Evolutionary conservation across 1,139 yeast species (phyloP), one percentile per base, ranked within the genome.

Genomic region (Diutina mesorugosa): DNA sequence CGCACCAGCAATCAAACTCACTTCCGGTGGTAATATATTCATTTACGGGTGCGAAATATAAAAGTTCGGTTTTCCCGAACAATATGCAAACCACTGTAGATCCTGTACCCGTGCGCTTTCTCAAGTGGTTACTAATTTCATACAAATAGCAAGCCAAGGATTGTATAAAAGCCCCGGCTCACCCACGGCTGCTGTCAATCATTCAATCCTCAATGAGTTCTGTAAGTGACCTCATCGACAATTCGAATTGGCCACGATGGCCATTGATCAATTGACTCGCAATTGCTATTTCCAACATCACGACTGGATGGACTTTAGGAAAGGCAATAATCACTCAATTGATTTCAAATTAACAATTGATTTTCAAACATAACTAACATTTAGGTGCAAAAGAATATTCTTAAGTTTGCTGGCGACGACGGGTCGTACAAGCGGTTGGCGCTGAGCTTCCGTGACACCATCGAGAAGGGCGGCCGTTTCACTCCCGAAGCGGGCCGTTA

Each of bases 401-500:
- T 72, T 53, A 72, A 74, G 57, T 80, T 76, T 63, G 82, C 84
- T 28, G 73, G 74, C 56, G 72, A 74, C 51, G 71, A 75, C 57
- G 88, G 88, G 45, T 77, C 81, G 47, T 83, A 62, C 66, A 76
- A 79, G 60, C 75, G 87, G 66, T 73, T 70, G 60, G 76, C 73
- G 4, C 74, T 78, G 8, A 63, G 60, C 56, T 76, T 75, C 70
- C 78, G 96, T 66, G 80, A 85, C 64, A 69, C 69, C 38, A 83
- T 90, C 59, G 79, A 79, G 55, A 80, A 84, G 1, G 84, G 84
- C 12, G 78, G 87, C 52, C 71, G 77, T 60, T 86, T 84, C 65
- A 74, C 84, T 18, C 87, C 97, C 0, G 97, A 89, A 65, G 78
- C 79, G 55, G 82, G 81, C 60, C 78, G 98, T 64, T 91, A 91